Evolutionary conservation across 2,329 filamentous ascomycete species (phyloP), one percentile per base, ranked within the genome.

Genomic region (Periconia macrospinosa): DNA sequence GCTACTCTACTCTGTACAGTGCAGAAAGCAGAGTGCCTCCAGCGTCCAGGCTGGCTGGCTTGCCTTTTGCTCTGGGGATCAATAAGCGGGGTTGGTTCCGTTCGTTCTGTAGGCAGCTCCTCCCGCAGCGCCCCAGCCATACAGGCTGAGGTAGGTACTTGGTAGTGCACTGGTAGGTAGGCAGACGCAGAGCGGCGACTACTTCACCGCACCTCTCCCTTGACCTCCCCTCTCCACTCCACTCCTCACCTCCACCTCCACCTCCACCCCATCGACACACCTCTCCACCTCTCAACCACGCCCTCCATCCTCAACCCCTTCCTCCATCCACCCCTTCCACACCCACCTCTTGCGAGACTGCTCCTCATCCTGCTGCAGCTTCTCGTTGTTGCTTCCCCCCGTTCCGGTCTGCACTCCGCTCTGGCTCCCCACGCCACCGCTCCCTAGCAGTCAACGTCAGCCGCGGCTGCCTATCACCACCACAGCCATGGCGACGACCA

Each of bases 401-500:
- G 20, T 33, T 50, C 44, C 33, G 47, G 50, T 8, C 42, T 10
- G 11, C 18, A n/a, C 49, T 42, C 47, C 35, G 8, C 46, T 23
- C 27, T 20, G 20, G 30, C 30, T 44, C 50, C 33, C 42, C 35
- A 20, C 11, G 13, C 46, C 33, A 51, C 53, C 43, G 41, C 50
- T 17, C n/a, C 41, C 50, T 37, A 48, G 52, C 52, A 15, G 43
- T 54, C 60, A 56, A 59, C 55, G 58, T 63, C 61, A 68, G 65
- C 68, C 66, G 23, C 43, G 27, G 43, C 43, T 33, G 19, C 19
- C 20, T 19, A n/a, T 30, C 23, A 30, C 54, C 51, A 30, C 44
- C 55, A 58, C 45, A 55, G 58, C 59, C 57, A 75, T 77, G 70
- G 71, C 76, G 70, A 72, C 76, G 50, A 69, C 77, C 61, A 74